Evolutionary conservation across 768 basidiomycete species (phyloP).

Genomic region (Boletus reticuloceps): DNA sequence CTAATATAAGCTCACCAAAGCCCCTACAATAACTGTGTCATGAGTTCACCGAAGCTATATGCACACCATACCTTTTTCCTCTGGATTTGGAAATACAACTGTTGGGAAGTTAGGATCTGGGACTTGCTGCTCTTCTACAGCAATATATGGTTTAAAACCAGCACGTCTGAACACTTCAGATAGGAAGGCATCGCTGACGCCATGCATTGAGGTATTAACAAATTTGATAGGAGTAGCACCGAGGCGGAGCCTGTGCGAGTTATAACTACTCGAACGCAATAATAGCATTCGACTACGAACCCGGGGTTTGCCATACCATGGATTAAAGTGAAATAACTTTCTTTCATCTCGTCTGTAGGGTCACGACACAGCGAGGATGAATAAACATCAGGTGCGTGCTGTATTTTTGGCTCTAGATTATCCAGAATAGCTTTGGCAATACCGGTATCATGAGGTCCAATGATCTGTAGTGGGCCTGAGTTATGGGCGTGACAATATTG

Average conservation of each 20-base stretch:
- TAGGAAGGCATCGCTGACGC: conserved; percentile 72
- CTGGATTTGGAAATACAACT: conserved; percentile 84
- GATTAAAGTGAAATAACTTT: conserved; percentile 53
- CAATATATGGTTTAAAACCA: conserved; percentile 56
- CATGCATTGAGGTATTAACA: conserved; percentile 90
- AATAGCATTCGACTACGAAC: conserved; percentile 6
- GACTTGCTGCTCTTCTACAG: conserved; percentile 61
- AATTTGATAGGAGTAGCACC: conserved; percentile 44
- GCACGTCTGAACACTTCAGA: conserved; percentile 54
- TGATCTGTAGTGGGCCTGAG: conserved; percentile 52
- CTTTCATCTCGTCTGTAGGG: conserved; percentile 55
- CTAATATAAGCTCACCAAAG: conserved; percentile 39
- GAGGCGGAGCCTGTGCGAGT: conserved; percentile 9
- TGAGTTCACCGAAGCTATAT: conserved; percentile 2
- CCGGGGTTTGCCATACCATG: conserved; percentile 13
- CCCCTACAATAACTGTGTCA: conserved; percentile 34
- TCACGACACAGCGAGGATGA: conserved; percentile 50
- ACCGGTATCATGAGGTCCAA: conserved; percentile 76
- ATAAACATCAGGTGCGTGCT: conserved; percentile 36
- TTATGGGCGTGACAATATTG: background rate
- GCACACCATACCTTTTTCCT: conserved; percentile 67
- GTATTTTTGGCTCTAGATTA: conserved; percentile 55
- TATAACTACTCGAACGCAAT: background rate
- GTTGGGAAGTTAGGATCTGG: conserved; percentile 89
- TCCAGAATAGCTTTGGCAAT: conserved; percentile 65